phyloP scores from a whole-genome alignment of 352 stramenopile species.

The Pythium chondricola region DNA sequence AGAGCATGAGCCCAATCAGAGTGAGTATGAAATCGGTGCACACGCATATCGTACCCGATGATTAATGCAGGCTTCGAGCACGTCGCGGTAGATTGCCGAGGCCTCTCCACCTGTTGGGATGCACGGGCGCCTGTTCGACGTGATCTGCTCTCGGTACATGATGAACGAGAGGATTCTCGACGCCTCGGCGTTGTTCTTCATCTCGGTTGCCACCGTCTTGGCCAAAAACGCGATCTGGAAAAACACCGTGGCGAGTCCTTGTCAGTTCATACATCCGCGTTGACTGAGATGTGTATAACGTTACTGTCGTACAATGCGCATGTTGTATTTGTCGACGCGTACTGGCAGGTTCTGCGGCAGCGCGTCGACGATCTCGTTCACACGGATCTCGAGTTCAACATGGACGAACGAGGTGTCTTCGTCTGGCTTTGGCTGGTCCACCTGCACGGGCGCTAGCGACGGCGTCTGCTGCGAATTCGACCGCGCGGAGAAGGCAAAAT shows the following conservation, averaged over 20 bases:
- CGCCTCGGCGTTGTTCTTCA: conserved; percentile 27
- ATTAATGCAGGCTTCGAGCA: conserved; percentile 39
- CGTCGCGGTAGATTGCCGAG: conserved; percentile 32
- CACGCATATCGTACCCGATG: conserved; percentile 9
- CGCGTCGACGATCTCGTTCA: conserved; percentile 25
- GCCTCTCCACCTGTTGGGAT: conserved; percentile 31
- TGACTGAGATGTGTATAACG: no score
- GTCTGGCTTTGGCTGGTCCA: conserved; percentile 4
- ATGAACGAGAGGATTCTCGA: conserved; percentile 42
- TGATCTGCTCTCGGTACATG: conserved; percentile 41
- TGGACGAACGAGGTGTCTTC: conserved; percentile 19
- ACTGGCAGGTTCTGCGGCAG: conserved; percentile 24
- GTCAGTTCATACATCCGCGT: no score
- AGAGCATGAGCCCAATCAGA: neutral
- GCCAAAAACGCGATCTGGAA: conserved; percentile 20
- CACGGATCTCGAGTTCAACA: conserved; percentile 17
- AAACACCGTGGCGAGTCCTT: no score
- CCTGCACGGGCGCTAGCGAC: neutral
- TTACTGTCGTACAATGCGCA: conserved; percentile 23
- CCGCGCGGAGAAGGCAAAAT: conserved; percentile 34
- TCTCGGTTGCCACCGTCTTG: conserved; percentile 29
- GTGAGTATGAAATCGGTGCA: neutral
- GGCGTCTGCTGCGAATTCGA: conserved; percentile 3
- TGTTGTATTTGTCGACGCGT: conserved; percentile 29
- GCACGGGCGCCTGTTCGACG: conserved; percentile 33